Percentiles rank a stretch among this genome's conserved stretches.
Conservation (phyloP, 257 asterid genomes). For the Jasminum sambac region DNA sequence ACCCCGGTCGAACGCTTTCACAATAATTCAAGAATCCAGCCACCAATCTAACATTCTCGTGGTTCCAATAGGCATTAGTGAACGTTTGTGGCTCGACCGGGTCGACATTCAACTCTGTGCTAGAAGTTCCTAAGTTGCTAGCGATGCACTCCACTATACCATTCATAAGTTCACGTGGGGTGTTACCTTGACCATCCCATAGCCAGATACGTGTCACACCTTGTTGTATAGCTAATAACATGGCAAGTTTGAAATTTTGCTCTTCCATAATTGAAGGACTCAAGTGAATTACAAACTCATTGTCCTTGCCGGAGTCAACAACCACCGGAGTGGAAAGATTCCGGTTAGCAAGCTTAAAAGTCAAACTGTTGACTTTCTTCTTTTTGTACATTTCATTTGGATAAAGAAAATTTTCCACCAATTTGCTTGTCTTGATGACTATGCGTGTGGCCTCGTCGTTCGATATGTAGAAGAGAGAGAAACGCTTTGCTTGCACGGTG, state of each 20-base stretch:
- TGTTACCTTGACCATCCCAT: slow-evolving; percentile 48
- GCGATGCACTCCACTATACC: slow-evolving; percentile 56
- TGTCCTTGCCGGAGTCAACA: slow-evolving; percentile 19
- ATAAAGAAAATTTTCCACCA: slow-evolving; percentile 49
- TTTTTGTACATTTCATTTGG: slow-evolving; percentile 16
- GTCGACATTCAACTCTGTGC: too few relatives aligned
- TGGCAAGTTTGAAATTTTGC: slow-evolving; percentile 25
- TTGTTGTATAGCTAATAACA: slow-evolving; percentile 35
- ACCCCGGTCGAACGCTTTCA: slow-evolving; percentile 53
- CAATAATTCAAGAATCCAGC: slow-evolving; percentile 41
- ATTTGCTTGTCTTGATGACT: slow-evolving; percentile 42
- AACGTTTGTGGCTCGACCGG: not conserved
- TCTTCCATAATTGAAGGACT: slow-evolving; percentile 43
- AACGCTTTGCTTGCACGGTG: slow-evolving; percentile 38
- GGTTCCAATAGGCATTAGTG: slow-evolving; percentile 34
- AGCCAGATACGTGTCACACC: slow-evolving; percentile 60
- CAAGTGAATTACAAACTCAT: slow-evolving; percentile 36
- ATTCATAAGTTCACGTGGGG: slow-evolving; percentile 41
- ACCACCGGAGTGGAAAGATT: slow-evolving; percentile 29
- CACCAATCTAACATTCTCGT: slow-evolving; percentile 30
- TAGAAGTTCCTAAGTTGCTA: not conserved
- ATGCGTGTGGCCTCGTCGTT: slow-evolving; percentile 58
- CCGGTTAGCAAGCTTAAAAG: slow-evolving; percentile 32
- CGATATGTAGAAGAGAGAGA: slow-evolving; percentile 57
- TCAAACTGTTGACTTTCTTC: slow-evolving; percentile 42